Base-by-base conservation (phyloP, 345 rosid species). In the Lumnitzera racemosa region DNA sequence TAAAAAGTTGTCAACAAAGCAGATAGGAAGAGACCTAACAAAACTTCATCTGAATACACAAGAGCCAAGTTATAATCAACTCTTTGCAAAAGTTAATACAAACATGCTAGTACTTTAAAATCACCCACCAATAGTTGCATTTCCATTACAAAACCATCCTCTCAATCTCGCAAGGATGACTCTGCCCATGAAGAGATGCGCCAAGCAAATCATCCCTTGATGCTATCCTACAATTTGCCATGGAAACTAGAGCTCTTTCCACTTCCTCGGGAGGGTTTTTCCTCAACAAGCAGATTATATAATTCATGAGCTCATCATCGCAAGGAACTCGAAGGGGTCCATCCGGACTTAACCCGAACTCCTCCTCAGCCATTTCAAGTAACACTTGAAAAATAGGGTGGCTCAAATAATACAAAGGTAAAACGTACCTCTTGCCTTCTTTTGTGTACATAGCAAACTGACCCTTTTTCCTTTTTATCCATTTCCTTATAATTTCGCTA, bases 311-410 rank as follows among this genome's bases (percentile, higher is more conserved):
- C 48, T 76, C 67, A 71, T 81, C 78, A 54, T 75, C 78, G 27
- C 83, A 82, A 49, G 88, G 84, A 59, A 82, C 78, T 60, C 73
- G 69, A 4, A 82, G 55, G 14, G 88, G 88, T 24, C 88, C 81
- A 62, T 72, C 61, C 27, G 65, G 62, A 5, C 71, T 65, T 10
- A 75, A 68, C 43, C 78, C 84, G 12, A 79, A 79, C 64, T 79
- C 82, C 55, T 82, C 82, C 69, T 70, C 75, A 10, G 84, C 84
- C 84, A 80, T 80, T 66, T 82, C 79, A 57, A 77, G 27, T 12
- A 80, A 48, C 4, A 75, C 85, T 66, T 72, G 72, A 65, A 80
- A 80, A 63, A 83, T 80, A 13, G 85, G 83, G 56, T 83, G 83
- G 50, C 78, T 78, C 65, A 80, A 70, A 65, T 80, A 75, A 47